Evolutionary conservation across 2,329 filamentous ascomycete species (phyloP).

Genomic region (Coleophoma eucalyptorum): DNA sequence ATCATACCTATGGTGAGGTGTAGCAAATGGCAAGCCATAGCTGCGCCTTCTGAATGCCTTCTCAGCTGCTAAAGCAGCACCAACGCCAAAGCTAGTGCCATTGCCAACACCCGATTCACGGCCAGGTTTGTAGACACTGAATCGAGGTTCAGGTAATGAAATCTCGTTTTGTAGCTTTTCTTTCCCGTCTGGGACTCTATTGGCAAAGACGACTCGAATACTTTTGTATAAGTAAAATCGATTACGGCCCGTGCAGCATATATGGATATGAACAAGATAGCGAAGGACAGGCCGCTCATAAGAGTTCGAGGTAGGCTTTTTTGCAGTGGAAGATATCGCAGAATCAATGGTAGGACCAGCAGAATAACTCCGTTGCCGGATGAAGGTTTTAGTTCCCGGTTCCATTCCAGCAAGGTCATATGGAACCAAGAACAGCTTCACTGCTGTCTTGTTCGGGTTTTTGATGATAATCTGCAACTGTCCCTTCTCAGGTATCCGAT

Average conservation of each 20-base stretch:
- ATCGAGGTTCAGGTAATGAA: constrained; percentile 82
- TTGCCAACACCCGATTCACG: constrained; percentile 20
- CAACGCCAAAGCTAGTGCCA: constrained; percentile 28
- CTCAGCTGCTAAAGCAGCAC: constrained; percentile 51
- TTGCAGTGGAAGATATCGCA: constrained; percentile 18
- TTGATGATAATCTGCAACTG: constrained; percentile 97
- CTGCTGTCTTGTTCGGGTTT: constrained; percentile 96
- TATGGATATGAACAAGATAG: constrained; percentile 89
- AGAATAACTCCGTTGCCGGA: constrained; percentile 91
- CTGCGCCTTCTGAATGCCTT: constrained; percentile 56
- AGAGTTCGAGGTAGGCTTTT: constrained; percentile 32
- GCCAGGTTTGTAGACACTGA: constrained; percentile 70
- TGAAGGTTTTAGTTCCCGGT: constrained; percentile 89
- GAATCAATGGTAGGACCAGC: constrained; percentile 75
- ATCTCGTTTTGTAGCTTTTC: constrained; percentile 89
- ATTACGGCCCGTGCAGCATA: constrained; percentile 80
- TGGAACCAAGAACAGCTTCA: constrained; percentile 91
- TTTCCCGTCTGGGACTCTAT: constrained; percentile 91
- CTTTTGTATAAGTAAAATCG: constrained; percentile 89
- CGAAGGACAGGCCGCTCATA: constrained; percentile 70
- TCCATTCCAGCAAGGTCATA: constrained; percentile 94
- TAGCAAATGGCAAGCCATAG: constrained; percentile 38
- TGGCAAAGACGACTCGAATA: constrained; percentile 93
- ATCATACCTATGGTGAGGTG: constrained; percentile 21
- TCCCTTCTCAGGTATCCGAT: constrained; percentile 89